A percentile compares a stretch with the other conserved stretches of the same genome.
Evolutionary conservation across 164 flowering plant species (phyloP).

Genomic region (Paratinospora sagittata): DNA sequence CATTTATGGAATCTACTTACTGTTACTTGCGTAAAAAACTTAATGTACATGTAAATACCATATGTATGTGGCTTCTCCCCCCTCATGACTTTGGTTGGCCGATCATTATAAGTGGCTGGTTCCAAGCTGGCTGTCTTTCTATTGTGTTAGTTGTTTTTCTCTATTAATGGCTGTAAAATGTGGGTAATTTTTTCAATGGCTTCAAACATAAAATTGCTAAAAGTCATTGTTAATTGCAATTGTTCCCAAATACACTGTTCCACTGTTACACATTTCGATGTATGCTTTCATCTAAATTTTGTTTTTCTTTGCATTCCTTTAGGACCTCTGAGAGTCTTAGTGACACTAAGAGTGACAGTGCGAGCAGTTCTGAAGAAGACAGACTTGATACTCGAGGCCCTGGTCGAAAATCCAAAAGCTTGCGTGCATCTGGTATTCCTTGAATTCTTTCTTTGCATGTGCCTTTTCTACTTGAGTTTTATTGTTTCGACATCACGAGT

Average conservation of each 20-base stretch:
- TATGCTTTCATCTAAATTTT: neutral
- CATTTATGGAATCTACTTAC: too few species aligned
- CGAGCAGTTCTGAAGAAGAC: constrained; percentile 39
- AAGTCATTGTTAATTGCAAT: neutral
- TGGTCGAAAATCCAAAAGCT: constrained; percentile 32
- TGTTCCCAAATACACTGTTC: neutral
- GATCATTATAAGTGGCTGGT: too few species aligned
- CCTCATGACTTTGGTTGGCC: too few species aligned
- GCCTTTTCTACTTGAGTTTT: neutral
- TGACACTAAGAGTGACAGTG: too few species aligned
- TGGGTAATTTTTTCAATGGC: neutral
- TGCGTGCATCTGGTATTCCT: constrained; percentile 23
- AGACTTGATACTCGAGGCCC: constrained; percentile 27
- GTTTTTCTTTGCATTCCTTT: neutral
- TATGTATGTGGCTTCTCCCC: too few species aligned
- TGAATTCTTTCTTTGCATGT: neutral
- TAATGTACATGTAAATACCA: too few species aligned
- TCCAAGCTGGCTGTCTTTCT: neutral
- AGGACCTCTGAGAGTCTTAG: constrained; percentile 54
- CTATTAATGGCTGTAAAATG: neutral
- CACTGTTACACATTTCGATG: neutral
- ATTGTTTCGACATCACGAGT: neutral
- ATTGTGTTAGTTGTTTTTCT: neutral
- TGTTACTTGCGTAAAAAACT: too few species aligned
- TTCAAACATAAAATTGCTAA: neutral